Base-by-base conservation (phyloP, 1,284 basidiomycete genomes). In the Ustilago nuda region DNA sequence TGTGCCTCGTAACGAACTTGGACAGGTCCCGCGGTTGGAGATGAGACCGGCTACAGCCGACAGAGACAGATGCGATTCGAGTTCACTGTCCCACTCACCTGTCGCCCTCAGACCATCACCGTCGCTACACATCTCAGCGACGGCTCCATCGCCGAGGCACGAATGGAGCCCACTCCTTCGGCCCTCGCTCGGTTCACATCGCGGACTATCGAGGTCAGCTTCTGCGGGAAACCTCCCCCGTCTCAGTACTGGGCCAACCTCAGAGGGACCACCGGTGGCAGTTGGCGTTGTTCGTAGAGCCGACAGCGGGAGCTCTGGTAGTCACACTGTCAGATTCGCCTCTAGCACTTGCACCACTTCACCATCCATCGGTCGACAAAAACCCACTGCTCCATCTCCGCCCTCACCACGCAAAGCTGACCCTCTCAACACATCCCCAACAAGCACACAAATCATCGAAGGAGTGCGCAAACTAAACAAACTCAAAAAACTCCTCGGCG, bases 391-490 rank as follows among this genome's bases (percentile, higher is more conserved):
- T 9, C 41, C 52, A 11, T 54, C 52, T 17, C 35, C 52, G 8
- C n/a, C 7, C 19, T 54, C 52, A 11, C 35, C 35, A 7, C 23
- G 27, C 6, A n/a, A 13, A 30, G 8, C 33, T 13, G 41, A 27
- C 4, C n/a, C 41, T 15, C 15, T 11, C n/a, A 41, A 51, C 11
- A 35, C 36, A 2, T 72, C 65, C 12, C 64, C 63, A 19, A 72
- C 70, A 2, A 66, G 64, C 61, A 73, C 71, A 3, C 61, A 73
- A 45, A 73, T 73, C 50, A 48, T 73, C 32, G 59, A 50, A 27
- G 56, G 54, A 27, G 51, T 60, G 8, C 67, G 72, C 9, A 66
- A 63, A 37, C 33, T 66, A 37, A 67, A 70, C 57, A 75, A 75
- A 46, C 61, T 75, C 36, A 66, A 67, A 36, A 46, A 71, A 43